A percentile compares a stretch with the other conserved stretches of the same genome.
Conservation (phyloP, 192 early-diverging fungal species). For the Chytriomyces confervae region DNA sequence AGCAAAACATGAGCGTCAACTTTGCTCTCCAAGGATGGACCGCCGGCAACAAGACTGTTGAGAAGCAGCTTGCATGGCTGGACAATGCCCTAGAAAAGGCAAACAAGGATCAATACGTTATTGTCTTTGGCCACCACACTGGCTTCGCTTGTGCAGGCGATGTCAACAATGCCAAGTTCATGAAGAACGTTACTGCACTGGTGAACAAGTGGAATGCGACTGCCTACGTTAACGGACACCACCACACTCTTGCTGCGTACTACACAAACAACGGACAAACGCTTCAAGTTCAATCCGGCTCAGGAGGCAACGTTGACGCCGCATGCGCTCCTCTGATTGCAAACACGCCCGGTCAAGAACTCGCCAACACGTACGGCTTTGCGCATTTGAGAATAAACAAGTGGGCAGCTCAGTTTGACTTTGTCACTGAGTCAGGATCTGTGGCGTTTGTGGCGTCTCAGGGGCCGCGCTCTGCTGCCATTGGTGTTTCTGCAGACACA, state of each 20-base stretch:
- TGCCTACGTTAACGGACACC: slow-evolving; percentile 32
- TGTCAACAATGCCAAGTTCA: slow-evolving; percentile 3
- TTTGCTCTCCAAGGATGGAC: slow-evolving; percentile 31
- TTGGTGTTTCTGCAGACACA: slow-evolving; percentile 4
- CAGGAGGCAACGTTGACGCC: slow-evolving; percentile 28
- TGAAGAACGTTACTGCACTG: slow-evolving; percentile 12
- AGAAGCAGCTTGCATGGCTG: slow-evolving; percentile 35
- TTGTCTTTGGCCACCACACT: slow-evolving; percentile 36
- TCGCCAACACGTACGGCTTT: slow-evolving; percentile 22
- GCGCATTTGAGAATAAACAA: slow-evolving; percentile 9
- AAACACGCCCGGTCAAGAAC: slow-evolving; percentile 24
- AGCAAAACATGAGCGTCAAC: slow-evolving; percentile 10
- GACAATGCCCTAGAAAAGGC: slow-evolving; percentile 25
- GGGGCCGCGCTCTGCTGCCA: background rate
- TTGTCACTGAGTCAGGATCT: background rate
- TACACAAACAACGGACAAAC: slow-evolving; percentile 24
- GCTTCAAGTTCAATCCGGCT: slow-evolving; percentile 28
- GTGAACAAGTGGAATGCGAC: slow-evolving; percentile 31
- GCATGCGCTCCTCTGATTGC: background rate
- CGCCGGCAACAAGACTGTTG: slow-evolving; percentile 17
- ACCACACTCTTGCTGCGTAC: slow-evolving; percentile 30
- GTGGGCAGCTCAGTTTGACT: slow-evolving; percentile 8
- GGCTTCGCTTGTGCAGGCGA: slow-evolving; percentile 20
- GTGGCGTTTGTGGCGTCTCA: slow-evolving; percentile 1
- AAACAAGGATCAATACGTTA: slow-evolving; percentile 31